Base-by-base conservation (phyloP, 2,329 filamentous ascomycete genomes). In the Parastagonospora nodorum region DNA sequence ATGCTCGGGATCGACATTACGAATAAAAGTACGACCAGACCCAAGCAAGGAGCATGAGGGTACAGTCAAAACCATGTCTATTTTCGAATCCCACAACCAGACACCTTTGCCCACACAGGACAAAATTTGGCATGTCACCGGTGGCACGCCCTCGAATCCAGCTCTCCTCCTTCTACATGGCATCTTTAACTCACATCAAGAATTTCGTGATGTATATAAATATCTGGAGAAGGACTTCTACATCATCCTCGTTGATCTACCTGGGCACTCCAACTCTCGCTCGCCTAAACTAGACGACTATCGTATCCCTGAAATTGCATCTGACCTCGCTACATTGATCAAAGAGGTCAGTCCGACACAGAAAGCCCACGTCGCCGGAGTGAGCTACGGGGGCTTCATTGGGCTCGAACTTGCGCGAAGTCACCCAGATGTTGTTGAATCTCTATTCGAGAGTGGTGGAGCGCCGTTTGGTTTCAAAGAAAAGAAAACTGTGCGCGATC, bases 321-420 rank as follows among this genome's bases (percentile, higher is more conserved):
- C 51, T 56, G 44, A 50, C 54, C 44, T 42, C 27, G 15, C 12
- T 1, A 48, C 51, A 6, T 16, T 57, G 4, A 50, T 46, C 44
- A 14, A 29, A 3, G 45, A 44, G 19, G 40, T 48, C 19, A 60
- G 43, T 43, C 30, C 9, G 8, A 33, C 24, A 8, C 4, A 16
- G 29, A 43, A 35, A 40, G 57, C 52, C 2, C 59, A 62, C 41
- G 28, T 60, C 35, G 57, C 58, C 28, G 59, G 59, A 11, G 15
- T 62, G 15, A 54, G 46, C 10, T 35, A 58, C 8, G 59, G 59
- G 37, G 59, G 59, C 30, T 52, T 47, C 49, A 31, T 62, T 32
- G 54, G 29, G 2, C 41, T 51, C 14, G 33, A 46, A 10, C 35
- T 62, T 10, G 57, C 59, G 16, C 47, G 33, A 37, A 14, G 43